Evolutionary conservation across 176 grass and related monocot species (phyloP), one percentile per base, ranked within the genome.

Genomic region (Zizania latifolia): DNA sequence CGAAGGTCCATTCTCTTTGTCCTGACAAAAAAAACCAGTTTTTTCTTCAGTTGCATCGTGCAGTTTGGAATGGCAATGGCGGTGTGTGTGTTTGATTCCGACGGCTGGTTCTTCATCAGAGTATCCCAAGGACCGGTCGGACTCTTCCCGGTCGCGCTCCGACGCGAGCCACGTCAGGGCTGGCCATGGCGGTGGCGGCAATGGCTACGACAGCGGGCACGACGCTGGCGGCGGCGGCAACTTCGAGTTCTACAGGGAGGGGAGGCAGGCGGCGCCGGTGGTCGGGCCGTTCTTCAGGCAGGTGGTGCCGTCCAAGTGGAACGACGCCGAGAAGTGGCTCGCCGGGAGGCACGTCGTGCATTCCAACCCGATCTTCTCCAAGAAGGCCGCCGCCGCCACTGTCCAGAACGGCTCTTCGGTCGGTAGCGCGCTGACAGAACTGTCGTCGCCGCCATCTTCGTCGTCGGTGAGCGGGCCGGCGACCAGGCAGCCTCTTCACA

Each of bases 311-410:
- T 94, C 95, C 10, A 99, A 99, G 83, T 99, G 95, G 95, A 99
- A 99, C 81, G 95, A 94, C 66, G 95, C 89, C 0, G 95, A 99
- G 85, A 94, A 94, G 72, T 99, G 95, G 95, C 92, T 94, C 23
- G 82, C 90, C 0, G 90, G 86, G 21, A 30, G 92, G 7, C 92
- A 94, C 83, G 76, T 94, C 48, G 88, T 94, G 64, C 89, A 94
- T 68, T 81, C 87, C 35, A 94, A 90, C 68, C 87, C 87, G 2
- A 94, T 91, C 53, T 88, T 94, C 78, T 70, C 84, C 66, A 98
- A 86, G 41, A 92, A 83, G 50, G 29, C 78, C 11, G 44, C 14
- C 39, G 24, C 21, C 35, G 63, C 46, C 0, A 17, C 74, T 54
- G 57, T n/a, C n/a, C n/a, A n/a, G n/a, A n/a, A 26, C 45, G 26